Conservation (phyloP, 1,139 yeast genomes). For the Zygosaccharomyces pseudobailii region DNA sequence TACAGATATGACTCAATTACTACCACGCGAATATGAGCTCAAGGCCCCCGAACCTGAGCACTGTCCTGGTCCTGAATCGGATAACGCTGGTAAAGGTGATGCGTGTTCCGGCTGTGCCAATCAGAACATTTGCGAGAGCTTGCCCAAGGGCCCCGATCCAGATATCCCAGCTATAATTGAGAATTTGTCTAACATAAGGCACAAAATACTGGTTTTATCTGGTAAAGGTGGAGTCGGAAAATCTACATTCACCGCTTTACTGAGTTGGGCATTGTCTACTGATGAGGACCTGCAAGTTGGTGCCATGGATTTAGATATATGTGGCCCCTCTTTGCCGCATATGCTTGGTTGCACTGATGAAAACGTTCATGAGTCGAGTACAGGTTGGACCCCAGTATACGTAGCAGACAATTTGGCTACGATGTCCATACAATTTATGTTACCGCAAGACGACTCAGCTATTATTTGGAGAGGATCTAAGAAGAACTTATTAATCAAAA, state of each 20-base stretch:
- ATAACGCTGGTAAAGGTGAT: slow-evolving; percentile 85
- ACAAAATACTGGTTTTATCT: slow-evolving; percentile 78
- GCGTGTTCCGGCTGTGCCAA: slow-evolving; percentile 98
- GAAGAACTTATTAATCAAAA: slow-evolving; percentile 89
- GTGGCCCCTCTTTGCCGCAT: slow-evolving; percentile 94
- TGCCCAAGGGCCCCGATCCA: slow-evolving; percentile 95
- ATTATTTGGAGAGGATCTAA: slow-evolving; percentile 97
- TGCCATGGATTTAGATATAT: slow-evolving; percentile 93
- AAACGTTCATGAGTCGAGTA: slow-evolving; percentile 77
- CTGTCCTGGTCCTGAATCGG: slow-evolving; percentile 98
- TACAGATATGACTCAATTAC: slow-evolving; percentile 16
- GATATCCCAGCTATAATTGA: slow-evolving; percentile 77
- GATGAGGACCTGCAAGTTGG: slow-evolving; percentile 87
- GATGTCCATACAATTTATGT: slow-evolving; percentile 94
- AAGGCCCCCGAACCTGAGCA: slow-evolving; percentile 78
- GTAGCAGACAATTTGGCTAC: slow-evolving; percentile 92
- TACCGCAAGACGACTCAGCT: slow-evolving; percentile 91
- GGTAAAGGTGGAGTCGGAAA: slow-evolving; percentile 99
- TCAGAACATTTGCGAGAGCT: slow-evolving; percentile 78
- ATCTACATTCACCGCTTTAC: slow-evolving; percentile 90
- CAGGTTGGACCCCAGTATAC: slow-evolving; percentile 97
- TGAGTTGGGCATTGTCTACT: slow-evolving; percentile 92
- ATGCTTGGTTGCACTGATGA: slow-evolving; percentile 94
- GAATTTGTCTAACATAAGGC: slow-evolving; percentile 63
- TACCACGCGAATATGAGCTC: slow-evolving; percentile 29